These are phyloP conservation scores for Zymoseptoria passerinii DNA, from an alignment of 2,329 filamentous ascomycete species.

Conservation along the genomic window DNA sequence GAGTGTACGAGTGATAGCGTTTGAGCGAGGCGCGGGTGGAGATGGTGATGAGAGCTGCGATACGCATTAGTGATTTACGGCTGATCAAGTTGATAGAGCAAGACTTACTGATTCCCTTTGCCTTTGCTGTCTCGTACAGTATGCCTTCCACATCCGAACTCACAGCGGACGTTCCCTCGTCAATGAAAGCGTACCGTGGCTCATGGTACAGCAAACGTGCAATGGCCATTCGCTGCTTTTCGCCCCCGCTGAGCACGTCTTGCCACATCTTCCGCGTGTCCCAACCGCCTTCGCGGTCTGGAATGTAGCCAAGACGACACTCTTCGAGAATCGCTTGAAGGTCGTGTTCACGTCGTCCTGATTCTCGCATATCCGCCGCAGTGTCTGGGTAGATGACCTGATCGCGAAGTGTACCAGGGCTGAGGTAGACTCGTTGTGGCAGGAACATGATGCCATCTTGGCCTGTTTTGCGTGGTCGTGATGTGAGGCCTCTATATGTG, in stretches of 20 bases:
- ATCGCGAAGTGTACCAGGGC: conserved; percentile 83
- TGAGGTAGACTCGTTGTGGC: conserved; percentile 86
- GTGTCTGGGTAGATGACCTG: conserved; percentile 98
- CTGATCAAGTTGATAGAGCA: background rate
- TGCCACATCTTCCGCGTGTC: conserved; percentile 98
- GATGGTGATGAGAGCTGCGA: conserved; percentile 76
- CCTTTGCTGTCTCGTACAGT: conserved; percentile 87
- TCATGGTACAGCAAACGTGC: conserved; percentile 90
- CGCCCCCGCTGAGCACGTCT: conserved; percentile 90
- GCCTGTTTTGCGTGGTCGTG: conserved; percentile 63
- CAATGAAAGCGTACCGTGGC: conserved; percentile 85
- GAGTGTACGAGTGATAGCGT: conserved; percentile 88
- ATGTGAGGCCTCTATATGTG: conserved; percentile 86
- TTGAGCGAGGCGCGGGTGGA: conserved; percentile 90
- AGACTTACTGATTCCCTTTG: conserved; percentile 78
- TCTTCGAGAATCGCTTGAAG: conserved; percentile 72
- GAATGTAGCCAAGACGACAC: conserved; percentile 79
- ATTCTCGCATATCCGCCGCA: conserved; percentile 84
- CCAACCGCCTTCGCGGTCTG: conserved; percentile 89
- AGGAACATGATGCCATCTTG: conserved; percentile 95
- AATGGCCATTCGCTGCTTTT: conserved; percentile 93
- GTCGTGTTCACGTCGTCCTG: conserved; percentile 67
- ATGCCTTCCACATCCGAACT: conserved; percentile 90
- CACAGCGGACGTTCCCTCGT: conserved; percentile 91
- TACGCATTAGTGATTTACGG: background rate